Percentiles rank a stretch among this genome's conserved stretches.
Conservation (phyloP, 106 monocot genomes). For the Allium fistulosum region DNA sequence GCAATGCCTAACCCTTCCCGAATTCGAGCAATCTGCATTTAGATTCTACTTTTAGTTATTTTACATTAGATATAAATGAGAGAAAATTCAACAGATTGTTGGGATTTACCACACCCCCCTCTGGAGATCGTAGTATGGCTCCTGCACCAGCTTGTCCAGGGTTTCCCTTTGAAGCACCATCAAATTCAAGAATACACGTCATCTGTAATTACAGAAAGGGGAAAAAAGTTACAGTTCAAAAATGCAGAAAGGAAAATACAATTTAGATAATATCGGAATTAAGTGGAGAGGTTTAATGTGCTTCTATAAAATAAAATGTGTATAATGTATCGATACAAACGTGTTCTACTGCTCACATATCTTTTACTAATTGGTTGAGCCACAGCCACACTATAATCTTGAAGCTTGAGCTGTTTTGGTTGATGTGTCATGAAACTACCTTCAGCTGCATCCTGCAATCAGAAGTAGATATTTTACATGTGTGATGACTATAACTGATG, state of each 20-base stretch:
- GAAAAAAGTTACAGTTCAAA: not conserved
- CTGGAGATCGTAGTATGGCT: slow-evolving; percentile 21
- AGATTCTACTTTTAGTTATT: slow-evolving; percentile 2
- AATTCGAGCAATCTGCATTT: slow-evolving; percentile 41
- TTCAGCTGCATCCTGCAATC: slow-evolving; percentile 4
- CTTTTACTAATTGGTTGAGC: slow-evolving; percentile 9
- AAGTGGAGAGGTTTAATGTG: too few relatives aligned
- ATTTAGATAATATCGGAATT: too few relatives aligned
- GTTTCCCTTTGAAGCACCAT: slow-evolving; percentile 31
- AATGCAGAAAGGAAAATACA: not conserved
- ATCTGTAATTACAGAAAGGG: slow-evolving; percentile 4
- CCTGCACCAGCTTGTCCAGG: slow-evolving; percentile 25
- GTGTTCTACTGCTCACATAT: slow-evolving; percentile 4
- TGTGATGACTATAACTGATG: not conserved
- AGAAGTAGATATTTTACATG: not conserved
- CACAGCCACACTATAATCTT: slow-evolving; percentile 2
- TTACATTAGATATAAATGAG: not conserved
- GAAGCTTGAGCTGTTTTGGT: slow-evolving; percentile 3
- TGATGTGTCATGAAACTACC: not conserved
- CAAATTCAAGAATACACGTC: slow-evolving; percentile 32
- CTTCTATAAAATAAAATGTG: too few relatives aligned
- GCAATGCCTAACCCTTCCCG: slow-evolving; percentile 63
- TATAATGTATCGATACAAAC: too few relatives aligned
- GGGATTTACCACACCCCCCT: slow-evolving; percentile 14
- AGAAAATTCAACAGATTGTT: not conserved